phyloP scores from a whole-genome alignment of 176 grass and related monocot genomes.

The Rhynchospora breviuscula region DNA sequence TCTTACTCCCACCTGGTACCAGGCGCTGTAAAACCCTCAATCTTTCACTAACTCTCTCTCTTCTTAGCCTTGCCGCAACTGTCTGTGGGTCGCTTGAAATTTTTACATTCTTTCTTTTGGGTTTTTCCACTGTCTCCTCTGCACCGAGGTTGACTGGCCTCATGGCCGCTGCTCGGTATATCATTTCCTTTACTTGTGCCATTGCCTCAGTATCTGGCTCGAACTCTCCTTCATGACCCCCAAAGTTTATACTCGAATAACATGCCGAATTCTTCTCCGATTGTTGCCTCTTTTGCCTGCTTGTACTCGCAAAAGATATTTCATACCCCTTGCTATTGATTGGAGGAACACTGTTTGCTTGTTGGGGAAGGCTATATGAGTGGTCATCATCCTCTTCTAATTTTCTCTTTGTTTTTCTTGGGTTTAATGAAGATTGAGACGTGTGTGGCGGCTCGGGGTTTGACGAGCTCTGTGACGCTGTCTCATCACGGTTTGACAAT shows the following conservation, averaged over 20 bases:
- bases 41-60: conserved; percentile 67
- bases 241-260: conserved; percentile 29
- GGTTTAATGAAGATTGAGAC: conserved; percentile 6
- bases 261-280: conserved; percentile 17
- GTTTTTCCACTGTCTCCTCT: conserved; percentile 34
- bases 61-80: conserved; percentile 65
- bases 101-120: conserved; percentile 67
- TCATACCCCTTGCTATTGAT: conserved; percentile 11
- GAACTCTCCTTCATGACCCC: conserved; percentile 29
- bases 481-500: conserved; percentile 43
- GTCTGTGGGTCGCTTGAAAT: conserved; percentile 88
- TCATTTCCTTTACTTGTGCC: conserved; percentile 82
- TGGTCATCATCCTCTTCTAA: conserved; percentile 25
- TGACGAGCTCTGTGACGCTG: conserved; percentile 51
- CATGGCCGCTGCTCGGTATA: conserved; percentile 76
- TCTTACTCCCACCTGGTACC: conserved; percentile 78
- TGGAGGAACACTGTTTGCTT: neutral
- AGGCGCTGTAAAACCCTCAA: conserved; percentile 71
- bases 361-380: conserved; percentile 21
- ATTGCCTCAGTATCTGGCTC: conserved; percentile 78
- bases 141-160: conserved; percentile 48
- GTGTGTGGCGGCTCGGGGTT: conserved; percentile 26
- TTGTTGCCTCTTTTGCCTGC: conserved; percentile 20
- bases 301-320: conserved; percentile 26
- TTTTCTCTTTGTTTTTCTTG: conserved; percentile 30